phyloP scores from a whole-genome alignment of 108 stramenopile genomes.

The Aureococcus anophagefferens region DNA sequence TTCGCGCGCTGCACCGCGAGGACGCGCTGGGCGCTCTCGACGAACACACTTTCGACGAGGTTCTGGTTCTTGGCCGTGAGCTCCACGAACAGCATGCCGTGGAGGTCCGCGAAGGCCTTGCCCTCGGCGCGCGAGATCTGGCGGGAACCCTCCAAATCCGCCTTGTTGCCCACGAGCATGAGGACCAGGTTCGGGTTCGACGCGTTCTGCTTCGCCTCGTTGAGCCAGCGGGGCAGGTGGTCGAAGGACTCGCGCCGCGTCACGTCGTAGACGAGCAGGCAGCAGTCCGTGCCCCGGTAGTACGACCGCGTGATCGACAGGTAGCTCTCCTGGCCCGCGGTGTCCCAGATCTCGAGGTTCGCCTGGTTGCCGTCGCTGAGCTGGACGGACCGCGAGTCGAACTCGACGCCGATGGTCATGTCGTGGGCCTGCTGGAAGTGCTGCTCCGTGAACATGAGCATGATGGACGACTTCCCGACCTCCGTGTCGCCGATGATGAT shows the following conservation, averaged over 20 bases:
- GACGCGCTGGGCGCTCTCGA: not conserved
- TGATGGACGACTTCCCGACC: conserved; percentile 34
- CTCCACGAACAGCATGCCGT: conserved; percentile 31
- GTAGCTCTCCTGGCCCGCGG: conserved; percentile 34
- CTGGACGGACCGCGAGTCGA: conserved; percentile 21
- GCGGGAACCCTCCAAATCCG: conserved; percentile 30
- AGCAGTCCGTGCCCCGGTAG: conserved; percentile 31
- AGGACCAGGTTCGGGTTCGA: conserved; percentile 27
- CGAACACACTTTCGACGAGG: not conserved
- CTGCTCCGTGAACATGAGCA: conserved; percentile 37
- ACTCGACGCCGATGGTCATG: conserved; percentile 40
- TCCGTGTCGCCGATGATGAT: conserved; percentile 1
- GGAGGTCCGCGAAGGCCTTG: conserved; percentile 25
- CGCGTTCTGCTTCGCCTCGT: conserved; percentile 26
- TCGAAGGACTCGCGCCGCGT: conserved; percentile 6
- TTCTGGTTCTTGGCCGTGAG: conserved; percentile 13
- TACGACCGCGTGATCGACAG: conserved; percentile 25
- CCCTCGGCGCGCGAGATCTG: conserved; percentile 28
- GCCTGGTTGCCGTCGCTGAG: conserved; percentile 10
- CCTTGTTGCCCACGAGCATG: conserved; percentile 40
- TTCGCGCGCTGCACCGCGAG: not conserved
- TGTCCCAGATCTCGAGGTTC: conserved; percentile 44
- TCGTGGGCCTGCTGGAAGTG: conserved; percentile 31
- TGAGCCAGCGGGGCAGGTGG: conserved; percentile 9
- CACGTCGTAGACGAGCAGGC: conserved; percentile 35